Base-by-base conservation (phyloP, 257 asterid species). In the Marsdenia floribunda region DNA sequence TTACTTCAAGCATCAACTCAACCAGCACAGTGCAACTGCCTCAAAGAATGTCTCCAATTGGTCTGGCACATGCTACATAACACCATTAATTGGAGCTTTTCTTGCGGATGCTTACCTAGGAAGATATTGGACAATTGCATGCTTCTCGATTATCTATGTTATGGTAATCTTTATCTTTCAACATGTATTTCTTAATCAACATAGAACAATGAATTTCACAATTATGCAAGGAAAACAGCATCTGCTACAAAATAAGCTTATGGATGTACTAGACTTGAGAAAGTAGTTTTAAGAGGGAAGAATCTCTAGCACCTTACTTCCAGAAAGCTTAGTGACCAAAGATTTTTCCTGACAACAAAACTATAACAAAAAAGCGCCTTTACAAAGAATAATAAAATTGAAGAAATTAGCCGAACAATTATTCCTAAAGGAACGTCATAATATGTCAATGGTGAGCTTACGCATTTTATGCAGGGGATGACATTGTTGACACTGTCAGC, bases 41-140 rank as follows among this genome's bases (percentile, higher is more conserved):
- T 86, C 96, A 0, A 90, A 82, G 37, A 88, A 87, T 63, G 77
- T 86, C 54, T 87, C 92, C 2, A 85, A 90, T 68, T 90, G 94
- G 96, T 86, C 92, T 0, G 96, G 96, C 29, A 90, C 96, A 0
- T 90, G 96, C 87, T 90, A 90, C 21, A 82, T 87, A 64, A 88
- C 81, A 79, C 96, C 96, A 3, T 60, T 88, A 22, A 19, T 90
- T 22, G 96, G 96, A 15, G 96, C 94, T 2, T 90, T 90, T 76
- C 83, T 90, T 0, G 96, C 94, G 13, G 96, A 90, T 81, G 90
- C 96, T 0, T 90, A 90, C 76, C 86, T 90, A 0, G 96, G 96
- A 3, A 79, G 96, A 74, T 90, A 86, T 52, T 83, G 94, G 92
- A 90, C 96, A 16, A 87, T 90, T 71, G 96, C 94, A 24, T 59